Evolutionary conservation across 2,329 filamentous ascomycete genomes (phyloP).

Genomic region (Chrysoporthe puriensis): DNA sequence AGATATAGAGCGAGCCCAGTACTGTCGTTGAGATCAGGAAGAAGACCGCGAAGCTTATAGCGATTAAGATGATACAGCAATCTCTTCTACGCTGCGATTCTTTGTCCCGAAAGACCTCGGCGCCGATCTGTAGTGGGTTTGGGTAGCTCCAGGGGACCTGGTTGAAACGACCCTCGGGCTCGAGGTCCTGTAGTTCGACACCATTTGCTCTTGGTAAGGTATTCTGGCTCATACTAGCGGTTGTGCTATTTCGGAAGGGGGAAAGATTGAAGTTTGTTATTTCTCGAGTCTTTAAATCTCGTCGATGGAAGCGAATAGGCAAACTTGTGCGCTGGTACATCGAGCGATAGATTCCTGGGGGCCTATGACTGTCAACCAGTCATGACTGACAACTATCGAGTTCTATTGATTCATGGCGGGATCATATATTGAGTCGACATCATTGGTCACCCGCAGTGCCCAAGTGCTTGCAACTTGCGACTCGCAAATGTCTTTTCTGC

Average conservation of each 20-base stretch:
- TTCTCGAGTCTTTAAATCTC: not conserved
- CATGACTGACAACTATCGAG: not conserved
- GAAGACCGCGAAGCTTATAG: not conserved
- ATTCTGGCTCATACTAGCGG: not conserved
- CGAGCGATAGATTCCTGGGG: not conserved
- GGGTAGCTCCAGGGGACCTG: not conserved
- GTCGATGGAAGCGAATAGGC: not conserved
- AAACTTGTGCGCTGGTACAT: not conserved
- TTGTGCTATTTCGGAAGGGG: not conserved
- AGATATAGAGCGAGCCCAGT: constrained; percentile 3
- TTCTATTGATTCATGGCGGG: not conserved
- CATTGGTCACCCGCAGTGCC: not conserved
- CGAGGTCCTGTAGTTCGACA: constrained; percentile 6
- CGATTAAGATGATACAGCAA: not conserved
- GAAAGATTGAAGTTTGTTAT: not conserved
- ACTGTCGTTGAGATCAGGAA: not conserved
- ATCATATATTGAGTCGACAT: not conserved
- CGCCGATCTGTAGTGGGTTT: not conserved
- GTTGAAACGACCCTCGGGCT: not conserved
- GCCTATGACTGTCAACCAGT: not conserved
- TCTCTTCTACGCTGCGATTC: not conserved
- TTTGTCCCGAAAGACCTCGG: constrained; percentile 8
- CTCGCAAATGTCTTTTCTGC: not conserved
- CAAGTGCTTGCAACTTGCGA: not conserved
- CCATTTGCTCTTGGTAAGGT: not conserved